Conservation (phyloP, 1,284 basidiomycete genomes). For the Blastosporella zonata region DNA sequence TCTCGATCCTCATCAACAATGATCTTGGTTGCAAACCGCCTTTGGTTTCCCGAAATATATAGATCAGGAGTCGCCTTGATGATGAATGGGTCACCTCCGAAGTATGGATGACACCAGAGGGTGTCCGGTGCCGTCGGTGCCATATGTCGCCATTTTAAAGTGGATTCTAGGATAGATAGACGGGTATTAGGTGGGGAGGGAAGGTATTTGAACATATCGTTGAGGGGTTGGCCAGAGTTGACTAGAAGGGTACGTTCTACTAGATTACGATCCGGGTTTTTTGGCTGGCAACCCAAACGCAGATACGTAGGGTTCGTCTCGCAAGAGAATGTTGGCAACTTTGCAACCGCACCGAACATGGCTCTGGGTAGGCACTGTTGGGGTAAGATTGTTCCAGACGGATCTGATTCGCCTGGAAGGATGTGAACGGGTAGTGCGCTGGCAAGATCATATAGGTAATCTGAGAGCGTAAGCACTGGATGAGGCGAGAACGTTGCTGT, state of each 20-base stretch:
- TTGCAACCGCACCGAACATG: slow-evolving; percentile 78
- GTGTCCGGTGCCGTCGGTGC: slow-evolving; percentile 99
- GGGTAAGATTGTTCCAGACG: slow-evolving; percentile 85
- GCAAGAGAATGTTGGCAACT: slow-evolving; percentile 66
- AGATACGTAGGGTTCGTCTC: slow-evolving; percentile 93
- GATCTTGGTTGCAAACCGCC: slow-evolving; percentile 73
- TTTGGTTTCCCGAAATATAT: slow-evolving; percentile 93
- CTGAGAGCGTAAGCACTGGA: slow-evolving; percentile 70
- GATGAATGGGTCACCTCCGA: slow-evolving; percentile 87
- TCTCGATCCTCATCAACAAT: slow-evolving; percentile 39
- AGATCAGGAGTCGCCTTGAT: slow-evolving; percentile 82
- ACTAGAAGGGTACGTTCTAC: slow-evolving; percentile 64
- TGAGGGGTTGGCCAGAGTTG: slow-evolving; percentile 88
- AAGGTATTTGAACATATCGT: slow-evolving; percentile 95
- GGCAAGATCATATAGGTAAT: slow-evolving; percentile 71
- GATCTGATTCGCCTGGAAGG: slow-evolving; percentile 85
- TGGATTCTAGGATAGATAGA: slow-evolving; percentile 73
- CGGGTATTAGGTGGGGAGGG: slow-evolving; percentile 63
- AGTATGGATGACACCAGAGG: slow-evolving; percentile 97
- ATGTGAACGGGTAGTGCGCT: slow-evolving; percentile 77
- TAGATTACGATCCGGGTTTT: slow-evolving; percentile 20
- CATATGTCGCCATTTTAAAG: slow-evolving; percentile 91
- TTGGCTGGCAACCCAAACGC: slow-evolving; percentile 38
- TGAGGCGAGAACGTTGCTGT: slow-evolving; percentile 65
- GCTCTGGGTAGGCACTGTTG: slow-evolving; percentile 92